These are phyloP conservation scores for Yarrowia deformans DNA, from an alignment of 805 yeast species.

Conservation along the genomic window DNA sequence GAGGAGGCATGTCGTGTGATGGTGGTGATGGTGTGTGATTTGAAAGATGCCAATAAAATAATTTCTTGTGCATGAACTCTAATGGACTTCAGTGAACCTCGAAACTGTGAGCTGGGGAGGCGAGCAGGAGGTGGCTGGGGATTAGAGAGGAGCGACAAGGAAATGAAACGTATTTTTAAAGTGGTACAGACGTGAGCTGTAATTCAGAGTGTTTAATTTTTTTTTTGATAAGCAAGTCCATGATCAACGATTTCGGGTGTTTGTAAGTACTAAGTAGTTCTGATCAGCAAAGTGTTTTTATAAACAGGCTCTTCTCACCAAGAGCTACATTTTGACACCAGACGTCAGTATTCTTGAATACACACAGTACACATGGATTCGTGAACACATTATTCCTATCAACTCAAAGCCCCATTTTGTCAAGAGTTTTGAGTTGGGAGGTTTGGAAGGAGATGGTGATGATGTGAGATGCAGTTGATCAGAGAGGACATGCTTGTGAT, in stretches of 20 bases:
- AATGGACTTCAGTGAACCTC: neutral
- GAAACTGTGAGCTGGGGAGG: neutral
- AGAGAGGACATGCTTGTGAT: neutral
- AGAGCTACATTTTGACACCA: conserved; percentile 4
- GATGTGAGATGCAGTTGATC: neutral
- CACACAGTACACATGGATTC: too few species aligned
- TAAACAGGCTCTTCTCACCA: too few species aligned
- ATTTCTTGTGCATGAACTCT: conserved; percentile 33
- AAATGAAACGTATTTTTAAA: too few species aligned
- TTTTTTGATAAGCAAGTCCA: too few species aligned
- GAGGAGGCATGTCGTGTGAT: conserved; percentile 42
- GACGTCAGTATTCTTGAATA: too few species aligned
- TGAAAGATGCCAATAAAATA: conserved; percentile 21
- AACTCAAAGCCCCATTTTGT: neutral
- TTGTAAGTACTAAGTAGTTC: too few species aligned
- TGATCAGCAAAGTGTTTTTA: too few species aligned
- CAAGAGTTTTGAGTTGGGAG: conserved; percentile 11
- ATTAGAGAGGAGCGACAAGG: too few species aligned
- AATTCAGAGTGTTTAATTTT: too few species aligned
- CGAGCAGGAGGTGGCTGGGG: too few species aligned
- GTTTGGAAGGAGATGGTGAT: neutral
- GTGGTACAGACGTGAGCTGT: too few species aligned
- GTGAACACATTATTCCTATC: neutral
- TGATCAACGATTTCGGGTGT: too few species aligned
- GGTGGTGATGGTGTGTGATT: neutral